Percentiles rank a stretch among this genome's conserved stretches.
These are phyloP conservation scores for Metarhizium humberi DNA, from an alignment of 2,329 filamentous ascomycete genomes.

Conservation along the genomic window DNA sequence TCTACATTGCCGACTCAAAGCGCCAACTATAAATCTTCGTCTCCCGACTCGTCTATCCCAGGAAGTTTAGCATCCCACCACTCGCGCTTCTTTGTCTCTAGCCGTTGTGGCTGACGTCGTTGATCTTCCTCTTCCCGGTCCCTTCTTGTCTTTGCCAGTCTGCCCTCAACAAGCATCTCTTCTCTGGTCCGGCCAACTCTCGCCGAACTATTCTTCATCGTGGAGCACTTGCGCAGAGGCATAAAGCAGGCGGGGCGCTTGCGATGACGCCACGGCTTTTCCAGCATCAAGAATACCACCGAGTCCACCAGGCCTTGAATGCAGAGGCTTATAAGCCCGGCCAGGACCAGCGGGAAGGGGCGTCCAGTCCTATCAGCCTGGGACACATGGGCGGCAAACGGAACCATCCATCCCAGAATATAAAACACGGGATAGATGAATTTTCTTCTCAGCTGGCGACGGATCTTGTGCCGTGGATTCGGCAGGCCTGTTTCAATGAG, in stretches of 20 bases:
- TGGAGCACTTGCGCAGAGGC: not conserved
- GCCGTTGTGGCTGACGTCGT: conserved; percentile 13
- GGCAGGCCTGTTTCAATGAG: conserved; percentile 19
- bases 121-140: conserved; percentile 35
- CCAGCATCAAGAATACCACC: conserved; percentile 56
- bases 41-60: conserved; percentile 3
- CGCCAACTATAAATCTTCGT: not conserved
- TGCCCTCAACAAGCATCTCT: conserved; percentile 42
- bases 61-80: conserved; percentile 22
- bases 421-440: conserved; percentile 73
- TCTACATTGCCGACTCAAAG: not conserved
- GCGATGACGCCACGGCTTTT: conserved; percentile 54
- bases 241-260: conserved; percentile 1
- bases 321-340: conserved; percentile 48
- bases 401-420: conserved; percentile 61
- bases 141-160: conserved; percentile 36
- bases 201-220: conserved; percentile 8
- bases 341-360: conserved; percentile 46
- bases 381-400: conserved; percentile 56
- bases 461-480: conserved; percentile 44
- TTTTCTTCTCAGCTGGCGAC: conserved; percentile 59
- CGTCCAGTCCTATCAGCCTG: conserved; percentile 21
- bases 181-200: conserved; percentile 37
- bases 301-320: conserved; percentile 61
- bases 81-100: conserved; percentile 11